Evolutionary conservation across 1,284 basidiomycete genomes (phyloP), one percentile per base, ranked within the genome.

Genomic region (Polyporus tsugae): DNA sequence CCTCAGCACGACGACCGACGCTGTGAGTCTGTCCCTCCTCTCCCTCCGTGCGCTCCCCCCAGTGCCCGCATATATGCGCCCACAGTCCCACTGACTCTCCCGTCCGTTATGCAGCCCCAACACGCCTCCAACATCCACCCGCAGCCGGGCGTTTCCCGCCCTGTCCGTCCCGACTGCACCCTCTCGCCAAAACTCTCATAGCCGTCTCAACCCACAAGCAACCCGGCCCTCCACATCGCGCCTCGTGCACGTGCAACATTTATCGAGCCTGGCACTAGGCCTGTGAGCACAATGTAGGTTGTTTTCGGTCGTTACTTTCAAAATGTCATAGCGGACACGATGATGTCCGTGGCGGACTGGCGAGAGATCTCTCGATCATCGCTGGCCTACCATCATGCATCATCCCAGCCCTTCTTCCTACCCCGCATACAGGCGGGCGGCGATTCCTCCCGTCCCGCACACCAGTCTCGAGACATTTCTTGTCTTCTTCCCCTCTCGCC

Each of bases 331-430:
- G 59, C 57, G 25, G 52, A 55, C 61, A n/a, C 5, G 52, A 59
- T 69, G 63, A 71, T 69, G 63, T 49, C 63, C 70, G 67, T 67
- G 65, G 70, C 67, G 49, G 70, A n/a, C 60, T 60, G 69, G 65
- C 60, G 62, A 71, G 71, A 70, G 66, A 65, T 67, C 71, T 66
- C 66, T 62, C 64, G 71, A 72, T 72, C 71, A 63, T 66, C 38
- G 55, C 66, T 46, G 66, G 62, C 62, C 62, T 55, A 49, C 38
- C 62, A 72, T 62, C 58, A 67, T 61, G 36, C 22, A 49, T 49
- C 46, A 49, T 35, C 38, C 65, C 55, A 35, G 46, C 49, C 61
- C 60, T 53, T 49, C 42, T 61, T 41, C 17, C 36, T 67, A 64
- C 62, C 58, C 66, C 62, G 66, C 65, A 67, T 61, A 33, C 58